phyloP scores from a whole-genome alignment of 202 grass and related monocot genomes.

The Brachypodium distachyon region DNA sequence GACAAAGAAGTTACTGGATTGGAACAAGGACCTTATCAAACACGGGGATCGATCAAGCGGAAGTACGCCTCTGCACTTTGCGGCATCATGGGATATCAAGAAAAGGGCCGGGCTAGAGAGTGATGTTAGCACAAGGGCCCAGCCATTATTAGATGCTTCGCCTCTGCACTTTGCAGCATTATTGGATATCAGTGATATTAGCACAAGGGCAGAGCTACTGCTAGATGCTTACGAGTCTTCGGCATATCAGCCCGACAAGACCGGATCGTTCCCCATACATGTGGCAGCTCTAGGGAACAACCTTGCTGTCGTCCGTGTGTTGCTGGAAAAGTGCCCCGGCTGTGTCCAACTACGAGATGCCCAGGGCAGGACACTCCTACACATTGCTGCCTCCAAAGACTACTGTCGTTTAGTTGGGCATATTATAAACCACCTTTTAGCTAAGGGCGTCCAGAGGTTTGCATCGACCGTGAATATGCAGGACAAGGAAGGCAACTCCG shows the following conservation, averaged over 20 bases:
- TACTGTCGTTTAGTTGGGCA: too few relatives aligned
- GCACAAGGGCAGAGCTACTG: background rate
- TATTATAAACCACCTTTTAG: too few relatives aligned
- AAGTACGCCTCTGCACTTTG: background rate
- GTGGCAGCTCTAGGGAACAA: background rate
- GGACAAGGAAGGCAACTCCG: background rate
- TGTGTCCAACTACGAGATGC: background rate
- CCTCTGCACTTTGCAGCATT: slow-evolving; percentile 4
- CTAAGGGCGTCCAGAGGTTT: too few relatives aligned
- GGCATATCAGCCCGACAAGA: background rate
- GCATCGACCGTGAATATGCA: background rate
- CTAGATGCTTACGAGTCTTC: background rate
- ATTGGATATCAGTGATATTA: fast-evolving
- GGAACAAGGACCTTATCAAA: background rate
- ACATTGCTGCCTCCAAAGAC: background rate
- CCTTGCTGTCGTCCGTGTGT: fast-evolving
- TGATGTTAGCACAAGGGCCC: fast-evolving
- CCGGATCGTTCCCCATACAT: background rate
- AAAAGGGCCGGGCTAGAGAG: too few relatives aligned
- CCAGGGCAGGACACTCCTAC: background rate
- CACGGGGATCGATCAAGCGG: background rate
- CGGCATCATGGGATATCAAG: too few relatives aligned
- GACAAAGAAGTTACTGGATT: background rate
- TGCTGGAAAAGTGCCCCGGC: background rate
- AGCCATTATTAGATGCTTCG: background rate